Evolutionary conservation across 805 yeast genomes (phyloP).

Genomic region (Saccharomycopsis vini): DNA sequence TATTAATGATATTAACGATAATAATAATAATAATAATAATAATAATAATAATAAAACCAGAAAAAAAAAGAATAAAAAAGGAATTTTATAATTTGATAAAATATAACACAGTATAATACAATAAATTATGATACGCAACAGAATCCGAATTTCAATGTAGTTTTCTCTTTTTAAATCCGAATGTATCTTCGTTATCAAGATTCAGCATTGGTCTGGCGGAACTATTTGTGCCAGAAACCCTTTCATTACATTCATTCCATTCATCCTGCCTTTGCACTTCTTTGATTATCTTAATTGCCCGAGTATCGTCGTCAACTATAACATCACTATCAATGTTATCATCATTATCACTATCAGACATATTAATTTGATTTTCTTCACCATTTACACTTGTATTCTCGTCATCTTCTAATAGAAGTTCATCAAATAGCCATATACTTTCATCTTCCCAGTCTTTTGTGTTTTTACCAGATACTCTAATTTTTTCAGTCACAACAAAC

Average conservation of each 20-base stretch:
- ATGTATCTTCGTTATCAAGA: conserved; percentile 10
- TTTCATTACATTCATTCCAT: too few species aligned
- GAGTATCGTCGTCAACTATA: conserved; percentile 16
- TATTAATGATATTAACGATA: too few species aligned
- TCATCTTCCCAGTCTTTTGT: background rate
- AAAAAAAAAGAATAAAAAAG: background rate
- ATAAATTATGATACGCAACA: too few species aligned
- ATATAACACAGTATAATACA: too few species aligned
- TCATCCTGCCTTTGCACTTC: conserved; percentile 13
- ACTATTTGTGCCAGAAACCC: too few species aligned
- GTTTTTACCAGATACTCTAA: background rate
- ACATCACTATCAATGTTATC: background rate
- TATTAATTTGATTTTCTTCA: background rate
- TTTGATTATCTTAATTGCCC: conserved; percentile 10
- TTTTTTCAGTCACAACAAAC: too few species aligned
- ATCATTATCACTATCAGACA: background rate
- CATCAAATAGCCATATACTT: background rate
- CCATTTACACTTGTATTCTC: background rate
- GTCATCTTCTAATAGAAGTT: background rate
- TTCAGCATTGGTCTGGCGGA: background rate
- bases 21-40: background rate
- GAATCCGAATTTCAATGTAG: too few species aligned
- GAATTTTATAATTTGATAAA: background rate
- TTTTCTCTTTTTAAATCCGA: conserved; percentile 16
- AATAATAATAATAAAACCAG: background rate